Evolutionary conservation across 2,329 filamentous ascomycete species (phyloP).

Genomic region (Escovopsis sp.): DNA sequence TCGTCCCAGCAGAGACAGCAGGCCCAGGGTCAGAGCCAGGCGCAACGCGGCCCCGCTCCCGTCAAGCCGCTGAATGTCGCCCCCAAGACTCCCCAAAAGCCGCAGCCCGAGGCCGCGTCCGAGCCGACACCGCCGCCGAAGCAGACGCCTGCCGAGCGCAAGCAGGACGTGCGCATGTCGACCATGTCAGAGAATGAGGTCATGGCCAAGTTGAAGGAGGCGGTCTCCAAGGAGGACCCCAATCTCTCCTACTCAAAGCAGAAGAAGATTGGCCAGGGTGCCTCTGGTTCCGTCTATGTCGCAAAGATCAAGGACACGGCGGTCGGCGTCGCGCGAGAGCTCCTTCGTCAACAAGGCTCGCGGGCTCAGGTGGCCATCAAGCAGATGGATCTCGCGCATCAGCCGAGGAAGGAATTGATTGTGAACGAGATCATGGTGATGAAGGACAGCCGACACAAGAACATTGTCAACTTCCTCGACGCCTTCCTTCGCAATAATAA

Average conservation of each 20-base stretch:
- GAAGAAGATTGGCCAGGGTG: constrained; percentile 98
- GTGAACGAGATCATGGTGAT: constrained; percentile 99
- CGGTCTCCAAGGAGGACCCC: constrained; percentile 90
- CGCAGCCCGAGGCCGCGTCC: constrained; percentile 61
- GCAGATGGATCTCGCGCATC: constrained; percentile 97
- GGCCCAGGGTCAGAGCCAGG: constrained; percentile 25
- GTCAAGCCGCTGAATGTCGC: constrained; percentile 71
- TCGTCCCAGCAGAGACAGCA: constrained; percentile 33
- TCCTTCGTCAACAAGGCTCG: constrained; percentile 64
- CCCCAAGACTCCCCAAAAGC: constrained; percentile 40
- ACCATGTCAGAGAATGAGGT: constrained; percentile 96
- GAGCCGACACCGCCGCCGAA: constrained; percentile 82
- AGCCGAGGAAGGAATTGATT: constrained; percentile 93
- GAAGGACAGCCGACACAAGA: constrained; percentile 96
- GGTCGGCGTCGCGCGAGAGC: constrained; percentile 65
- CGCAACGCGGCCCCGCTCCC: constrained; percentile 39
- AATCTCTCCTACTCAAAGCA: constrained; percentile 96
- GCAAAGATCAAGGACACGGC: constrained; percentile 86
- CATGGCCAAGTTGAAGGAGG: constrained; percentile 87
- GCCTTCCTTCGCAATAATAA: constrained; percentile 92
- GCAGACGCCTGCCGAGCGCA: constrained; percentile 52
- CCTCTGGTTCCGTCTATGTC: constrained; percentile 94
- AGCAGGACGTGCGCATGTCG: constrained; percentile 94
- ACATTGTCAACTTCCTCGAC: constrained; percentile 98
- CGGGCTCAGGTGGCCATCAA: constrained; percentile 94